Base-by-base conservation (phyloP, 176 grass and related monocot genomes). In the Avena sativa region DNA sequence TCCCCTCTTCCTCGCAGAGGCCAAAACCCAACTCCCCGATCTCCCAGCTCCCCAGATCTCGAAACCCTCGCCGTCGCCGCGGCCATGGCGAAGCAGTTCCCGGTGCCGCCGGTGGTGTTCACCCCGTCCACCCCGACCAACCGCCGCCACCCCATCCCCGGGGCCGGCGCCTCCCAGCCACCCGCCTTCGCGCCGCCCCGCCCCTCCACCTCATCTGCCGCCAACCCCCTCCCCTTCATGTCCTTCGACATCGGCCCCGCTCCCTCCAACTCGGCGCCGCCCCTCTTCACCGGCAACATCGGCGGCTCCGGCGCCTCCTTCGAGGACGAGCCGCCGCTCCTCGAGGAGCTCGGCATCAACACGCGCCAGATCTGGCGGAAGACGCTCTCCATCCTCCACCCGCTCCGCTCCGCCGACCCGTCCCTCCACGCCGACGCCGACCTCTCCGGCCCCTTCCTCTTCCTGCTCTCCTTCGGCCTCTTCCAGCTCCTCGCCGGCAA, bases 351-450 rank as follows among this genome's bases (percentile, higher is more conserved):
- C 34, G 96, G 96, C 86, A 98, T 98, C 93, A 98, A 95, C 63
- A 95, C 96, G 68, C 96, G 93, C 67, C 96, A 95, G 96, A 98
- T 98, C 91, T 95, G 93, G 96, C 90, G 93, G 87, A 98, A 98
- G 87, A 94, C 93, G 78, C 69, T 88, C 77, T 95, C 96, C 77
- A 98, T 98, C 79, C 89, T 98, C 55, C 94, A 98, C 84, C 93
- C 96, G 63, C 85, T 98, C 69, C 96, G 96, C 52, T 73, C 94
- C 21, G 92, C 94, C 20, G 94, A 95, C 63, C 48, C 93, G 3
- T 86, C 89, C 9, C 89, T 98, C 51, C 96, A 98, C 81, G 88
- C 92, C 34, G 95, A 98, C 55, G 95, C 91, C 17, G 95, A 98
- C 87, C 93, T 98, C 48, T 98, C 93, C 9, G 95, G 95, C 4